Base-by-base conservation (phyloP, 2,329 filamentous ascomycete species). In the Lizonia empirigonia region DNA sequence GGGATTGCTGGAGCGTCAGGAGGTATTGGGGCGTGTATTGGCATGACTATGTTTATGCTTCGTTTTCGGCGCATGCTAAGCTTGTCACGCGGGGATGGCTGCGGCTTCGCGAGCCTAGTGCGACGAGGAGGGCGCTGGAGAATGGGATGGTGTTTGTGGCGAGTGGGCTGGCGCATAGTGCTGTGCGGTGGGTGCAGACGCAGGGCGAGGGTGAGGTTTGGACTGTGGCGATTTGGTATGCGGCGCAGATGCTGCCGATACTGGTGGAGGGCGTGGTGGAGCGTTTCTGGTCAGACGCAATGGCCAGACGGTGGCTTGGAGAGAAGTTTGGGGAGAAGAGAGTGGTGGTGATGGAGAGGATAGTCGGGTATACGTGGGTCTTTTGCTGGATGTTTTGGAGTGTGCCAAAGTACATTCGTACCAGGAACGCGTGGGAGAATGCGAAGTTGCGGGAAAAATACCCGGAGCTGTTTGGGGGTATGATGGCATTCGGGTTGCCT, bases 11-110 rank as follows among this genome's bases (percentile, higher is more conserved):
- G 29, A 58, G 41, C 5, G 60, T 64, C 2, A 27, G 62, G 2
- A 10, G 48, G 9, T 65, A 61, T 18, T 65, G 62, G 62, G 48
- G 54, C 1, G 36, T 41, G 7, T 60, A 64, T 30, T 65, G 62
- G 62, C 62, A 65, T 34, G 60, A 59, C 13, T 65, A 48, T 22
- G 54, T 65, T 18, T 50, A 58, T 19, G 37, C 47, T 12, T 55
- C 50, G 6, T 61, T 64, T 34, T 29, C 35, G 1, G 53, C 50
- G 8, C 60, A 64, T 22, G 34, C 46, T 16, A 57, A 55, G 41
- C 24, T 60, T n/a, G 8, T 64, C 1, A 61, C 56, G 18, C 30
- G 62, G 16, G 18, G 44, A 12, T 53, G 45, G 52, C 20, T 58
- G n/a, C 22, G 55, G 2, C 39, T 60, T 44, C 8, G 37, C 33